These are phyloP conservation scores for Limnanthes douglasii DNA, from an alignment of 345 rosid species.

Conservation along the genomic window DNA sequence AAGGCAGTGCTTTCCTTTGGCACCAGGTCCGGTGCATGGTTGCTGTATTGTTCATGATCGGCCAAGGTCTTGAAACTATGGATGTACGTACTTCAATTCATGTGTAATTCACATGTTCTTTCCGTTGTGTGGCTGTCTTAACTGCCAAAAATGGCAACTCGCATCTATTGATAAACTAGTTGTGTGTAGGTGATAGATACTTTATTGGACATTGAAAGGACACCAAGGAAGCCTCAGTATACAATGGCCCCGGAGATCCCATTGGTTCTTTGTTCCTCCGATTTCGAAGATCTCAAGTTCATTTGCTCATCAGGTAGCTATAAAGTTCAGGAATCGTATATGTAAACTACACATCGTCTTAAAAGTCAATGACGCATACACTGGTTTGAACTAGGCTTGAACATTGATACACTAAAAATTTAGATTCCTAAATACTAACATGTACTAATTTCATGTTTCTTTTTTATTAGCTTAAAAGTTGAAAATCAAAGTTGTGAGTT, in stretches of 20 bases:
- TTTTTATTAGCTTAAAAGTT: background rate
- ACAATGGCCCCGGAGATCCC: constrained; percentile 75
- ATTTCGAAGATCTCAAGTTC: constrained; percentile 56
- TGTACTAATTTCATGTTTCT: background rate
- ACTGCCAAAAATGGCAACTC: too few species aligned
- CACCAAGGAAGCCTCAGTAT: constrained; percentile 71
- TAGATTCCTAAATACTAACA: too few species aligned
- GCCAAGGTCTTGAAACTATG: constrained; percentile 68
- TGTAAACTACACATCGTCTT: too few species aligned
- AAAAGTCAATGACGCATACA: too few species aligned
- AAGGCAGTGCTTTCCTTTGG: constrained; percentile 91
- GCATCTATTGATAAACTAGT: background rate
- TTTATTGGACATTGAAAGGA: constrained; percentile 44
- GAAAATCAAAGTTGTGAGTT: background rate
- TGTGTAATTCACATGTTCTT: constrained; percentile 7
- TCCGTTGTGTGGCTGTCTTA: constrained; percentile 3
- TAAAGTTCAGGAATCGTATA: too few species aligned
- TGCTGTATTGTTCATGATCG: constrained; percentile 82
- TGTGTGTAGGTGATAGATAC: constrained; percentile 48
- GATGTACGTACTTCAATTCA: constrained; percentile 36
- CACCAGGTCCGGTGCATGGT: constrained; percentile 95
- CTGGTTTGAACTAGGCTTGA: too few species aligned
- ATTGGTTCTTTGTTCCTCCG: constrained; percentile 64
- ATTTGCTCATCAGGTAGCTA: constrained; percentile 60
- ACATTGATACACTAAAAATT: too few species aligned